Conservation (phyloP, 805 yeast genomes). For the Isabelozyma heimii region DNA sequence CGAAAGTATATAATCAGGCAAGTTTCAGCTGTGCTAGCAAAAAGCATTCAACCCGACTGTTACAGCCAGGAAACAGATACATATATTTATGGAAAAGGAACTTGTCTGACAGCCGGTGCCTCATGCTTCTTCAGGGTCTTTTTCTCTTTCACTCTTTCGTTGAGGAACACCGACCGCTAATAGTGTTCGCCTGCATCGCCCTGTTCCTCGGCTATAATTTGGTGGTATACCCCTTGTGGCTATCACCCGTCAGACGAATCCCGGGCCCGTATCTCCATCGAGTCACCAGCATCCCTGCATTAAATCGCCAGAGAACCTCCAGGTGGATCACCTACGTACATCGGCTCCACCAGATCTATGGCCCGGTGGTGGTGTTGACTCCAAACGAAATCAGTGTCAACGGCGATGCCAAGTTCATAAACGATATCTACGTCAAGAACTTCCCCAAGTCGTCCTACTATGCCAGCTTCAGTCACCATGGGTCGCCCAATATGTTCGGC, state of each 20-base stretch:
- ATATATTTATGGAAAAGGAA: not conserved
- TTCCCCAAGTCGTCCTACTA: slow-evolving; percentile 59
- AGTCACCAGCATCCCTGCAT: slow-evolving; percentile 33
- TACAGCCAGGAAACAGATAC: too few species aligned
- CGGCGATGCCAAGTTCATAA: slow-evolving; percentile 46
- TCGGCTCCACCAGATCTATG: slow-evolving; percentile 51
- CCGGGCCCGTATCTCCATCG: slow-evolving; percentile 62
- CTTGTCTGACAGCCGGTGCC: not conserved
- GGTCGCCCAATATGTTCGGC: slow-evolving; percentile 57
- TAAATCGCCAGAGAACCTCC: slow-evolving; percentile 43
- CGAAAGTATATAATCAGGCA: too few species aligned
- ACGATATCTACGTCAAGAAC: slow-evolving; percentile 56
- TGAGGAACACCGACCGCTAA: not conserved
- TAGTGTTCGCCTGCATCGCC: not conserved
- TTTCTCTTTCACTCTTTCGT: not conserved
- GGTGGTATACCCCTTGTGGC: slow-evolving; percentile 43
- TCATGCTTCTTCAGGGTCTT: not conserved
- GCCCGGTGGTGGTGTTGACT: slow-evolving; percentile 59
- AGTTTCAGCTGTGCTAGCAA: too few species aligned
- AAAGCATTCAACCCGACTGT: too few species aligned
- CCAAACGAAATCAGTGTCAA: slow-evolving; percentile 63
- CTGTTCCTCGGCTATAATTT: slow-evolving; percentile 21
- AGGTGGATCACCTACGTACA: slow-evolving; percentile 42
- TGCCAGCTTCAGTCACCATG: slow-evolving; percentile 57
- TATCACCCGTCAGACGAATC: slow-evolving; percentile 48